Evolutionary conservation across 257 asterid species (phyloP), one percentile per base, ranked within the genome.

Genomic region (Solanum corneliomulleri): DNA sequence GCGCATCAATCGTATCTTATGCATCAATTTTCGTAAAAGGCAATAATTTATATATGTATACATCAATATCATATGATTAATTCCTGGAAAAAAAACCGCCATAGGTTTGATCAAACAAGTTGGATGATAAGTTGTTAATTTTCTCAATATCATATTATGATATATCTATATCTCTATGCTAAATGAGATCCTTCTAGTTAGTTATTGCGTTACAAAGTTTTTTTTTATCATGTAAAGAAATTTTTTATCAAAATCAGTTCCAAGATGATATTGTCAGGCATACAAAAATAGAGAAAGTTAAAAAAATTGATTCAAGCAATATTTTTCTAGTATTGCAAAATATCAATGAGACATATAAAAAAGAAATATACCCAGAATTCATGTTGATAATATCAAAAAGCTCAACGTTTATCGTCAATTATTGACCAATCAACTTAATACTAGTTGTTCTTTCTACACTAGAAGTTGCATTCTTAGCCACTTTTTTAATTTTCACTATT

Each of bases 371-470:
- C 41, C 97, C 98, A 42, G 95, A 98, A 84, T 94, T 92, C 89
- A 89, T 87, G 88, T 94, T 97, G 64, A 95, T 92, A 68, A 94
- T 88, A 89, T 95, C 98, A 64, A 98, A 97, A 31, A 97, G 95
- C 92, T 97, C 98, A 13, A 97, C 89, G 89, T 97, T 97, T 64
- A 97, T 91, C 45, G 98, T 98, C 99, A 98, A 97, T 89, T 95
- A 98, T 62, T 98, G 99, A 90, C 98, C 98, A 89, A 90, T 91
- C 92, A 97, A 91, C 93, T 90, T 82, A 88, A 95, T 98, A 91
- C 96, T 94, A 6, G 98, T 97, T 49, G 98, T 98, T 90, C 98
- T 94, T 91, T 95, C 99, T 84, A 96, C 97, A 93, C 95, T 87
- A 44, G 95, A 93, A n/a, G 93, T 98, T 25, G 96, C 98, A 87